These are phyloP conservation scores for Ascochyta clinopodiicola DNA, from an alignment of 2,329 filamentous ascomycete genomes.

Conservation along the genomic window DNA sequence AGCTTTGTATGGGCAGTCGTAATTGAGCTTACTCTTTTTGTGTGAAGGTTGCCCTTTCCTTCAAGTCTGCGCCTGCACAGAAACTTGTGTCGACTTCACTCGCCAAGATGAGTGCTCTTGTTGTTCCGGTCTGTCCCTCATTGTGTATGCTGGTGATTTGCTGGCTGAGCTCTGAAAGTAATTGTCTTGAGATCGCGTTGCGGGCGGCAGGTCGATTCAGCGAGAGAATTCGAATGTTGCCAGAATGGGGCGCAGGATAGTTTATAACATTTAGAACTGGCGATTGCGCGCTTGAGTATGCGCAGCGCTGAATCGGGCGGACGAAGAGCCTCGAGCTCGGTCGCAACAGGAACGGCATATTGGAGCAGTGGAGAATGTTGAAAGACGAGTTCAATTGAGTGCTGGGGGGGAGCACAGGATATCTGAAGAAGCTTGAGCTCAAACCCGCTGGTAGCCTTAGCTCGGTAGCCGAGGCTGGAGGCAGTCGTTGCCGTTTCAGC, in stretches of 20 bases:
- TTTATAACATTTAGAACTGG: constrained; percentile 72
- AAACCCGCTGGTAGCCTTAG: neutral
- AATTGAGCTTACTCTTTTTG: constrained; percentile 71
- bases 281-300: constrained; percentile 55
- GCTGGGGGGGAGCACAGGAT: neutral
- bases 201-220: constrained; percentile 84
- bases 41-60: constrained; percentile 80
- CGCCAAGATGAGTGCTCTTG: constrained; percentile 81
- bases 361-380: neutral
- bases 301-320: constrained; percentile 35
- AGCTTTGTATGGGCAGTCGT: neutral
- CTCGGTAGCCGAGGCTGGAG: neutral
- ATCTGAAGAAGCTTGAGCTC: neutral
- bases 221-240: constrained; percentile 86
- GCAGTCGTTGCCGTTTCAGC: neutral
- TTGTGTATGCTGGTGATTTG: constrained; percentile 75
- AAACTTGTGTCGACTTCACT: constrained; percentile 87
- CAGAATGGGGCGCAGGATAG: constrained; percentile 77
- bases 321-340: constrained; percentile 26
- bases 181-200: constrained; percentile 85
- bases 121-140: constrained; percentile 64
- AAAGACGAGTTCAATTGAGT: neutral
- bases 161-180: constrained; percentile 73
- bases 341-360: constrained; percentile 36
- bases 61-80: constrained; percentile 93